A percentile compares a stretch with the other conserved stretches of the same genome.
These are phyloP conservation scores for Hymenoscyphus repandus DNA, from an alignment of 2,329 filamentous ascomycete genomes.

Conservation along the genomic window DNA sequence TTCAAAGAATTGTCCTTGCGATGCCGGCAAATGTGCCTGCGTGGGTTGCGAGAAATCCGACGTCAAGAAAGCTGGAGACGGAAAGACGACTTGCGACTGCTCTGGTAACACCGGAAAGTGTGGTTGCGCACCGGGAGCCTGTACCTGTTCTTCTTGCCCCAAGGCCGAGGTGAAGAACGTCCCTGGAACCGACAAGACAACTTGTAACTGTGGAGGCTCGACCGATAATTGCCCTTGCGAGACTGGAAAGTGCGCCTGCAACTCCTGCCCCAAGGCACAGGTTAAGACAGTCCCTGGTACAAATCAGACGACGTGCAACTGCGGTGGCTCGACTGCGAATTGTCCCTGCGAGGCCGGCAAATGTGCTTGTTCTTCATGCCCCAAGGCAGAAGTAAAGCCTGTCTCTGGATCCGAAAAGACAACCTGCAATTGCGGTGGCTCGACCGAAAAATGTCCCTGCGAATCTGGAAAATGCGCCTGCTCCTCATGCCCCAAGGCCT, in stretches of 20 bases:
- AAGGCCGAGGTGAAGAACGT: conserved; percentile 36
- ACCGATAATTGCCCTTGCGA: too few relatives aligned
- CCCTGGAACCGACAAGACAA: conserved; percentile 34
- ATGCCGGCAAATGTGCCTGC: conserved; percentile 42
- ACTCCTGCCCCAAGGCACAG: conserved; percentile 32
- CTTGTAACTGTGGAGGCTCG: too few relatives aligned
- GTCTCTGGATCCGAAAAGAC: conserved; percentile 35
- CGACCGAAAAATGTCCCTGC: conserved; percentile 32
- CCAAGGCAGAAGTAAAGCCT: conserved; percentile 33
- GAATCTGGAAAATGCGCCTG: conserved; percentile 32
- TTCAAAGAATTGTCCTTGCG: conserved; percentile 39
- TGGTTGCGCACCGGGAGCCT: conserved; percentile 34
- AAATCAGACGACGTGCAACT: conserved; percentile 36
- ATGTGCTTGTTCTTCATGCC: conserved; percentile 36
- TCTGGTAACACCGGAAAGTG: conserved; percentile 22
- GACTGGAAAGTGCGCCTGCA: too few relatives aligned
- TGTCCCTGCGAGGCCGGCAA: conserved; percentile 35
- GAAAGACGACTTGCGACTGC: conserved; percentile 38
- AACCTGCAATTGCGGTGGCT: conserved; percentile 34
- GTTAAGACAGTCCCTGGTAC: conserved; percentile 32
- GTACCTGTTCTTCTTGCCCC: conserved; percentile 35
- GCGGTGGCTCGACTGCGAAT: conserved; percentile 31
- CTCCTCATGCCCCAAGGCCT: conserved; percentile 35
- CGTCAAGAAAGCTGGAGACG: conserved; percentile 33
- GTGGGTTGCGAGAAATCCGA: conserved; percentile 41